Evolutionary conservation across 202 grass and related monocot genomes (phyloP).

Genomic region (Panicum virgatum): DNA sequence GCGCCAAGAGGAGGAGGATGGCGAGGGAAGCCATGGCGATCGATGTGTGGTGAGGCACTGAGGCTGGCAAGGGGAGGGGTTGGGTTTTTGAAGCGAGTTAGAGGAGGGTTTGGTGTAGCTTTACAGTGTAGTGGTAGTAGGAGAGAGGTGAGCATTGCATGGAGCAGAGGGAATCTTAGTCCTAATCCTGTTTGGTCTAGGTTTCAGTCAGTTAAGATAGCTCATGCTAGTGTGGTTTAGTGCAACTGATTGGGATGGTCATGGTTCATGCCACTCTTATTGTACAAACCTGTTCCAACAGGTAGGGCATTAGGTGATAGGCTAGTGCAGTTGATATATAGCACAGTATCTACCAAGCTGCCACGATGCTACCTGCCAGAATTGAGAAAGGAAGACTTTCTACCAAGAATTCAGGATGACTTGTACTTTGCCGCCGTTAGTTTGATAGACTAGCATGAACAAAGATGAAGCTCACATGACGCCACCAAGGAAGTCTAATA

Average conservation of each 20-base stretch:
- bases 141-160: conserved; percentile 51
- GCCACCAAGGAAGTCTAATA: not conserved
- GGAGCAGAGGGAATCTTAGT: conserved; percentile 42
- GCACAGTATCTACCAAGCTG: not conserved
- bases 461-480: not conserved
- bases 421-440: conserved; percentile 3
- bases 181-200: conserved; percentile 1
- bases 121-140: conserved; percentile 49
- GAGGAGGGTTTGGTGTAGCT: conserved; percentile 52
- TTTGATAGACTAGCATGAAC: not conserved
- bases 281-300: conserved; percentile 40
- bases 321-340: not conserved
- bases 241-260: not conserved
- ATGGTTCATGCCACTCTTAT: not conserved
- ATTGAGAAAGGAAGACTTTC: not conserved
- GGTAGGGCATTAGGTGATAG: conserved; percentile 3
- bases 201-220: conserved; percentile 6
- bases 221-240: not conserved
- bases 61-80: not conserved
- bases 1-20: conserved; percentile 31
- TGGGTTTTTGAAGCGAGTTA: conserved; percentile 44
- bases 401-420: not conserved
- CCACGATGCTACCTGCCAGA: not conserved
- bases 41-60: conserved; percentile 21
- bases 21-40: conserved; percentile 45